Base-by-base conservation (phyloP, 768 basidiomycete genomes). In the Pseudohyphozyma bogoriensis region DNA sequence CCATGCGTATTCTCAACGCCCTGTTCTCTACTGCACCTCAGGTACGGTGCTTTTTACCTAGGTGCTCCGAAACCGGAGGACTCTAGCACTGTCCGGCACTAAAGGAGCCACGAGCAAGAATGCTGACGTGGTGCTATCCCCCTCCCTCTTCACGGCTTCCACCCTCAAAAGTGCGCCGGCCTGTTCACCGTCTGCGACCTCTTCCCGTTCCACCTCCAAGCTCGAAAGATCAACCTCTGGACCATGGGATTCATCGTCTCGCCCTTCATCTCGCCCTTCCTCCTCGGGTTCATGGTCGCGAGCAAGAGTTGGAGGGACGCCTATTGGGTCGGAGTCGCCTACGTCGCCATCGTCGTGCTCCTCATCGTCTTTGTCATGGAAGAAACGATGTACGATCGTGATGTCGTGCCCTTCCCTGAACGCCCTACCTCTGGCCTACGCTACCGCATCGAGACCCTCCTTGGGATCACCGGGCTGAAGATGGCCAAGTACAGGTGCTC, bases 161-260 rank as follows among this genome's bases (percentile, higher is more conserved):
- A 18, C 18, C 50, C 12, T 53, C 32, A 12, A 10, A 29, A 7
- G 60, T 61, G 42, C 29, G 51, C 82, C 81, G 82, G 82, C 47
- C 74, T 83, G 1, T 84, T 80, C 67, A 73, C 82, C 16, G 79
- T 84, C 44, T 81, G 79, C 10, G 83, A 84, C 67, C 72, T 85
- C 63, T 85, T 78, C 68, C 83, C 83, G 1, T 85, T 85, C 77
- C 84, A 85, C 68, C 71, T 82, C 2, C 83, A 84, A 73, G 82
- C 83, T 22, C 78, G 82, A 35, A 83, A 81, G 79, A 80, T 82
- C 44, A 56, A 73, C 65, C 13, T 56, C 35, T 59, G 66, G 84
- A 85, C 83, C 4, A 81, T 85, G 79, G 46, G 83, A 1, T 83
- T 85, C 74, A 79, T 85, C 68, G 71, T 84, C 31, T 82, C 82